Percentiles rank a stretch among this genome's conserved stretches.
Evolutionary conservation across 2,329 filamentous ascomycete species (phyloP).

Genomic region (Bisporella sp.): DNA sequence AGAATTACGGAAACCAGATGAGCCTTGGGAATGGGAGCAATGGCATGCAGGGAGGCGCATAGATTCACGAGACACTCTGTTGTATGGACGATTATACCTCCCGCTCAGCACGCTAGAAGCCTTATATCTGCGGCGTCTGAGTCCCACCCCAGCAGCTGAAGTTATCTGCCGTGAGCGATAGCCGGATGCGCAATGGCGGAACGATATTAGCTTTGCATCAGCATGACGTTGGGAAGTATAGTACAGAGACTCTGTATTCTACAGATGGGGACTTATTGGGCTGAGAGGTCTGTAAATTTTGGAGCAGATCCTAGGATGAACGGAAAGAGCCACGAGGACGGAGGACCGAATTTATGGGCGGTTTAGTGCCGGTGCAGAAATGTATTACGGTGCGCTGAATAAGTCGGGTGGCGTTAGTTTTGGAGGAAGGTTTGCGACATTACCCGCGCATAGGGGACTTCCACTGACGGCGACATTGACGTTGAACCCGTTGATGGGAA

Average conservation of each 20-base stretch:
- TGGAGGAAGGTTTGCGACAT: slow-evolving; percentile 81
- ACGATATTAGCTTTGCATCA: slow-evolving; percentile 67
- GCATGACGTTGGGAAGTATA: slow-evolving; percentile 82
- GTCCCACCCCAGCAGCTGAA: slow-evolving; percentile 73
- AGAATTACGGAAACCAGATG: slow-evolving; percentile 49
- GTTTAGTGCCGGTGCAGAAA: slow-evolving; percentile 84
- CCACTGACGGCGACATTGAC: slow-evolving; percentile 92
- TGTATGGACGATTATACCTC: slow-evolving; percentile 75
- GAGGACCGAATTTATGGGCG: slow-evolving; percentile 66
- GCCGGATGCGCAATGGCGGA: slow-evolving; percentile 65
- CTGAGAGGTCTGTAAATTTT: slow-evolving; percentile 91
- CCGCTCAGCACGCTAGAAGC: slow-evolving; percentile 83
- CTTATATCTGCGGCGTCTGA: slow-evolving; percentile 71
- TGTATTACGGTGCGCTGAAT: slow-evolving; percentile 93
- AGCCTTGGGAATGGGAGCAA: slow-evolving; percentile 44
- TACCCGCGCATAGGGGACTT: slow-evolving; percentile 74
- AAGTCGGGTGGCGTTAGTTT: slow-evolving; percentile 89
- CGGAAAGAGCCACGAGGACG: slow-evolving; percentile 18
- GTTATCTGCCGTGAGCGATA: slow-evolving; percentile 70
- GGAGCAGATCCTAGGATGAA: slow-evolving; percentile 37
- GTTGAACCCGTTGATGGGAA: slow-evolving; percentile 90
- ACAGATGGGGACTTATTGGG: slow-evolving; percentile 89
- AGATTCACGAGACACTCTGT: slow-evolving; percentile 48
- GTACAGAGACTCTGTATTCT: slow-evolving; percentile 82
- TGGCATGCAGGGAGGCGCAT: slow-evolving; percentile 44